Conservation (phyloP, 306 rosid genomes). For the Canavalia ensiformis region DNA sequence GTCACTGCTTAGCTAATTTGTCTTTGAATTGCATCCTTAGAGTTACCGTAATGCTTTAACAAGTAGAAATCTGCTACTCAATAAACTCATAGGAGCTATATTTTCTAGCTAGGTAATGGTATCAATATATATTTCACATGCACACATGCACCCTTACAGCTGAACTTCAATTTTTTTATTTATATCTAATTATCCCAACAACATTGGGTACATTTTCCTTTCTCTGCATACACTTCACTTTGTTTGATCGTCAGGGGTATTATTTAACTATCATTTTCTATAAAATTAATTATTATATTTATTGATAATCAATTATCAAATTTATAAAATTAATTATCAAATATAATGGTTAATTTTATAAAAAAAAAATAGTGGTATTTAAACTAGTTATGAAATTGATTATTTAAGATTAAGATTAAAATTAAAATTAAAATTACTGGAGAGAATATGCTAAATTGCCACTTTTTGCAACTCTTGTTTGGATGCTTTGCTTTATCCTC, state of each 20-base stretch:
- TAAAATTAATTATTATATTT: no score
- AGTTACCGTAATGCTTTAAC: constrained; percentile 33
- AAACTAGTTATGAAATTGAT: no score
- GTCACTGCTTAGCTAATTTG: neutral
- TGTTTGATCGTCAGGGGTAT: neutral
- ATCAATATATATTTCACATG: constrained; percentile 15
- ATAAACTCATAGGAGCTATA: constrained; percentile 45
- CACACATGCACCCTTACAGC: constrained; percentile 38
- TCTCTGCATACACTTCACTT: neutral
- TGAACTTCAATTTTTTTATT: constrained; percentile 24
- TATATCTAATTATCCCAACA: constrained; percentile 39
- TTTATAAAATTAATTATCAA: no score
- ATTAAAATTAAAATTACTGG: no score
- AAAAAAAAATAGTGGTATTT: no score
- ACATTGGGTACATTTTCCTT: constrained; percentile 17
- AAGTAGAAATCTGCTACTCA: constrained; percentile 38
- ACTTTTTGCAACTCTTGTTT: no score
- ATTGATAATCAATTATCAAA: neutral
- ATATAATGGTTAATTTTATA: no score
- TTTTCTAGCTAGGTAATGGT: constrained; percentile 39
- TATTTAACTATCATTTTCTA: neutral
- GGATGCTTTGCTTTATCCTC: no score
- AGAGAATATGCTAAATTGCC: no score
- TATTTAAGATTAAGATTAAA: no score
- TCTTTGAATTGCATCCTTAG: constrained; percentile 19